These are phyloP conservation scores for Stentor coeruleus DNA, from an alignment of 73 alveolate genomes.

Conservation along the genomic window DNA sequence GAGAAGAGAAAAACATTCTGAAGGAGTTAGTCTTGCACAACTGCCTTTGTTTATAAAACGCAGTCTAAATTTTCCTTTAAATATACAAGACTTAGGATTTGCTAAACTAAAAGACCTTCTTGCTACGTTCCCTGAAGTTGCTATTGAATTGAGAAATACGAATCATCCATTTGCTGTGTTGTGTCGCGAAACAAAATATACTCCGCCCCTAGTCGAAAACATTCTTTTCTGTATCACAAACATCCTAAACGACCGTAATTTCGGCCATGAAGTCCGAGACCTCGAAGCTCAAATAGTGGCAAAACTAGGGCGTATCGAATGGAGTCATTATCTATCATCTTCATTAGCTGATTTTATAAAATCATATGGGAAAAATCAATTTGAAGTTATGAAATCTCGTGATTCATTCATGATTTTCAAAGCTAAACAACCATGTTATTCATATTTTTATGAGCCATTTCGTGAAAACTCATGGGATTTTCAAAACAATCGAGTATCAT, in stretches of 20 bases:
- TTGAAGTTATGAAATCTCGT: background rate
- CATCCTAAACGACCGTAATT: background rate
- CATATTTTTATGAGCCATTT: background rate
- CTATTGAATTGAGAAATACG: slow-evolving; percentile 48
- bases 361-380: background rate
- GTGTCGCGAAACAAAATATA: background rate
- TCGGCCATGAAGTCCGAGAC: too few species aligned
- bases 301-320: background rate
- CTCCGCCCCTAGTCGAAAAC: background rate
- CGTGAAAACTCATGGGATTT: background rate
- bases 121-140: slow-evolving; percentile 35
- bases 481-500: background rate
- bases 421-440: background rate
- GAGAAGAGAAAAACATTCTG: slow-evolving; percentile 36
- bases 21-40: slow-evolving; percentile 54
- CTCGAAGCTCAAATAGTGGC: background rate
- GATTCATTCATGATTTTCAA: background rate
- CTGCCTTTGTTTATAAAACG: slow-evolving; percentile 39
- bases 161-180: slow-evolving; percentile 28
- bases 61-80: slow-evolving; percentile 30
- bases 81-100: slow-evolving; percentile 47
- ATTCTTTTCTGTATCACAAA: background rate
- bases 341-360: background rate
- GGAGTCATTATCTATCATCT: background rate
- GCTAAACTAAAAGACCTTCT: slow-evolving; percentile 59